Evolutionary conservation across 2,329 filamentous ascomycete species (phyloP).

Genomic region (Claviceps sp.): DNA sequence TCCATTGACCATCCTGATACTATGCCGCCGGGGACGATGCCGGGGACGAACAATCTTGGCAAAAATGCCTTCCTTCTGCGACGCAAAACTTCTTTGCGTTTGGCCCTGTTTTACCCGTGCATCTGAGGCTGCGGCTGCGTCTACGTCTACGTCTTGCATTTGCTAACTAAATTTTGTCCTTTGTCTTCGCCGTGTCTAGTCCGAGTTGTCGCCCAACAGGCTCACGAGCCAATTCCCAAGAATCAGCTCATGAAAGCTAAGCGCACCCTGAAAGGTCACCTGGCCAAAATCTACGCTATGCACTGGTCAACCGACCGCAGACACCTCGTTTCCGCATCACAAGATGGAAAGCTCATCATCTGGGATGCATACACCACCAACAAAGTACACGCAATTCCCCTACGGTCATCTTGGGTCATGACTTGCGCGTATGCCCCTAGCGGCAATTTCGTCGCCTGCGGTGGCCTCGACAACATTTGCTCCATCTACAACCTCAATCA

Average conservation of each 20-base stretch:
- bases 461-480: slow-evolving; percentile 98
- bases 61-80: not conserved
- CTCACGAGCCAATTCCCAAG: slow-evolving; percentile 81
- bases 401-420: slow-evolving; percentile 99
- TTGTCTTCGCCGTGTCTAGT: slow-evolving; percentile 39
- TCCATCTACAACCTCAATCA: slow-evolving; percentile 99
- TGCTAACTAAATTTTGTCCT: slow-evolving; percentile 12
- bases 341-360: slow-evolving; percentile 98
- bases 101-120: not conserved
- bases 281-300: slow-evolving; percentile 99
- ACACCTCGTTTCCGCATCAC: slow-evolving; percentile 93
- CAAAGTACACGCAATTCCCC: slow-evolving; percentile 96
- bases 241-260: slow-evolving; percentile 94
- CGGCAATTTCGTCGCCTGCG: slow-evolving; percentile 96
- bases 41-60: not conserved
- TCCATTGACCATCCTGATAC: slow-evolving; percentile 5
- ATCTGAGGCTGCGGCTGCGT: not conserved
- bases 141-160: not conserved
- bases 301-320: slow-evolving; percentile 98
- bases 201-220: slow-evolving; percentile 80
- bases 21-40: no score
- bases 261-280: slow-evolving; percentile 90
- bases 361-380: slow-evolving; percentile 99
- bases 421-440: slow-evolving; percentile 97
- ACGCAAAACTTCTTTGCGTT: not conserved